Evolutionary conservation across 371 early-diverging fungal species (phyloP).

Genomic region (Mucor lusitanicus): DNA sequence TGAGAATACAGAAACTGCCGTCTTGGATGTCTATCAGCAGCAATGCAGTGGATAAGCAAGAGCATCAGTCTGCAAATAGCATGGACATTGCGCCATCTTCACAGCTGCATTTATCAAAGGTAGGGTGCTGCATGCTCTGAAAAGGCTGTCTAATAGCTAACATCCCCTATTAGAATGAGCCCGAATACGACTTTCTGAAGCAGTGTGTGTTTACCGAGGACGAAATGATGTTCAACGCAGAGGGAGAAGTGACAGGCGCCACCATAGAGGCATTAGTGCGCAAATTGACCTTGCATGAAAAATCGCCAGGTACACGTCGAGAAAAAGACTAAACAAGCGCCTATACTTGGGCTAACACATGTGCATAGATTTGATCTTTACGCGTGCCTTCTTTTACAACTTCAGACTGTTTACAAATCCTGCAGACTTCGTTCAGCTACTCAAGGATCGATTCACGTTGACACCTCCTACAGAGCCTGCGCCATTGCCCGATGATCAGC

Average conservation of each 20-base stretch:
- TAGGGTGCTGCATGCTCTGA: background rate
- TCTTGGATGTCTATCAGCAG: constrained; percentile 26
- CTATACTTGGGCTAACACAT: background rate
- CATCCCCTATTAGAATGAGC: constrained; percentile 30
- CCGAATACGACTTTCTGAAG: constrained; percentile 72
- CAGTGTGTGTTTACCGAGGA: constrained; percentile 53
- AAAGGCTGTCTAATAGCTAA: background rate
- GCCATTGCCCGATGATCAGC: constrained; percentile 64
- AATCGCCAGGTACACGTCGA: constrained; percentile 41
- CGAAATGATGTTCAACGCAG: constrained; percentile 81
- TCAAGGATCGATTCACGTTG: constrained; percentile 75
- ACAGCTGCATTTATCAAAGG: background rate
- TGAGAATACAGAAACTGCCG: constrained; percentile 4
- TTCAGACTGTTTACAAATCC: constrained; percentile 86
- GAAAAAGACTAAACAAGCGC: background rate
- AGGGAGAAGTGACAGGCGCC: constrained; percentile 88
- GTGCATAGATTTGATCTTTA: constrained; percentile 71
- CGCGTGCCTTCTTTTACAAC: constrained; percentile 85
- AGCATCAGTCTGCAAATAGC: background rate
- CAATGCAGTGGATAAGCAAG: background rate
- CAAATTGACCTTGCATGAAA: constrained; percentile 88
- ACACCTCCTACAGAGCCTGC: constrained; percentile 68
- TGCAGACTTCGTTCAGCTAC: constrained; percentile 62
- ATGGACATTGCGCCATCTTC: background rate
- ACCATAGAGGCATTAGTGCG: constrained; percentile 83